phyloP scores from a whole-genome alignment of 352 stramenopile genomes.

The Globisporangium spiculum region DNA sequence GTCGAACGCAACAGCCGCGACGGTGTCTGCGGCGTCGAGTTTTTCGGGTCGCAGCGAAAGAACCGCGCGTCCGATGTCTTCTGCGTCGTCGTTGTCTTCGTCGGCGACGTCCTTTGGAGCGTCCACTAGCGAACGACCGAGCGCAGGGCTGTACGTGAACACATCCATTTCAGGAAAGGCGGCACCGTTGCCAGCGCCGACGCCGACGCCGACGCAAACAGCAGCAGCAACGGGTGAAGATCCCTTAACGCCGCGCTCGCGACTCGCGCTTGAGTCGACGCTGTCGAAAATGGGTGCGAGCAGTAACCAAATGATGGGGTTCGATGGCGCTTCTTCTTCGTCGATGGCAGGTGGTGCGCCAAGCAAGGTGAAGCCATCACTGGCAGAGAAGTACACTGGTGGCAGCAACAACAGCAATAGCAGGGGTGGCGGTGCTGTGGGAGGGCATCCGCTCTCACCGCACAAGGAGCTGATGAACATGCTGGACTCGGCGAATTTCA shows the following conservation, averaged over 20 bases:
- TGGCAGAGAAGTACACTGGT: conserved; percentile 24
- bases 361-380: neutral
- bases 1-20: conserved; percentile 11
- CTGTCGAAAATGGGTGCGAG: conserved; percentile 27
- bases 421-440: conserved; percentile 1
- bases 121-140: neutral
- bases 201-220: conserved; percentile 2
- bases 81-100: conserved; percentile 3
- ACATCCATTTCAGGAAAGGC: conserved; percentile 9
- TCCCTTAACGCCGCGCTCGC: conserved; percentile 46
- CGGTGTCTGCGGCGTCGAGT: conserved; percentile 6
- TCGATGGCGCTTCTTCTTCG: conserved; percentile 19
- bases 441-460: conserved; percentile 42
- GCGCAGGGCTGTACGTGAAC: conserved; percentile 10
- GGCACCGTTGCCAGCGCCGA: conserved; percentile 18
- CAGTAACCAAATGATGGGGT: conserved; percentile 7
- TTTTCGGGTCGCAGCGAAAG: conserved; percentile 8
- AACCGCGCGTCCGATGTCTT: neutral
- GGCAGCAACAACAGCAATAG: conserved; percentile 23
- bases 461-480: conserved; percentile 60
- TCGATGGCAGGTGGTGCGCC: neutral
- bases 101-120: conserved; percentile 3
- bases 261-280: conserved; percentile 47
- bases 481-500: conserved; percentile 49
- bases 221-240: conserved; percentile 31